Evolutionary conservation across 1,139 yeast species (phyloP).

Genomic region (Candida labiduridarum): DNA sequence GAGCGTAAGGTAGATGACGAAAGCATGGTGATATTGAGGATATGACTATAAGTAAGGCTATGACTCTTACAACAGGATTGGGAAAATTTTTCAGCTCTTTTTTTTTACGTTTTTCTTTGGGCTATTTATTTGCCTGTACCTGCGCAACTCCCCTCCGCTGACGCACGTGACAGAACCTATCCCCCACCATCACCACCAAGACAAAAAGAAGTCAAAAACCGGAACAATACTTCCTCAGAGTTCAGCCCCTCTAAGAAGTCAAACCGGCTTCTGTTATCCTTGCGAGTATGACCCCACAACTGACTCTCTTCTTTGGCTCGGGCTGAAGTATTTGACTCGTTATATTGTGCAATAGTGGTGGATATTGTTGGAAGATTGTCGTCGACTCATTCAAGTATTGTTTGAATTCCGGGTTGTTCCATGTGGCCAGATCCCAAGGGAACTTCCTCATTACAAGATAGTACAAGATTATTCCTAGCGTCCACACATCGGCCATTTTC

Average conservation of each 20-base stretch:
- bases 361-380: constrained; percentile 13
- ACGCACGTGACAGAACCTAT: too few relatives aligned
- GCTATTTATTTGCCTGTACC: background rate
- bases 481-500: constrained; percentile 49
- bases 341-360: constrained; percentile 12
- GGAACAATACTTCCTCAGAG: background rate
- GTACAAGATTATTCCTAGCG: constrained; percentile 43
- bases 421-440: constrained; percentile 43
- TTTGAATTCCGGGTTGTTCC: constrained; percentile 20
- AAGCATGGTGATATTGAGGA: constrained; percentile 18
- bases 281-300: constrained; percentile 1
- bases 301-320: constrained; percentile 20
- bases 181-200: too few relatives aligned
- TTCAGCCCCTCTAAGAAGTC: background rate
- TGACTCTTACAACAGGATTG: background rate
- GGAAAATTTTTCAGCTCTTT: background rate
- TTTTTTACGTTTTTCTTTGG: background rate
- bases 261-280: background rate
- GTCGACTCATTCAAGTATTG: constrained; percentile 11
- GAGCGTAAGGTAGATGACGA: constrained; percentile 24
- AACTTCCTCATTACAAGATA: constrained; percentile 27
- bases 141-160: too few relatives aligned
- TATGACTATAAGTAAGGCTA: background rate
- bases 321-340: constrained; percentile 20
- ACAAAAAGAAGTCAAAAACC: constrained; percentile 1